phyloP scores from a whole-genome alignment of 306 rosid genomes.

The Mimosa pudica region DNA sequence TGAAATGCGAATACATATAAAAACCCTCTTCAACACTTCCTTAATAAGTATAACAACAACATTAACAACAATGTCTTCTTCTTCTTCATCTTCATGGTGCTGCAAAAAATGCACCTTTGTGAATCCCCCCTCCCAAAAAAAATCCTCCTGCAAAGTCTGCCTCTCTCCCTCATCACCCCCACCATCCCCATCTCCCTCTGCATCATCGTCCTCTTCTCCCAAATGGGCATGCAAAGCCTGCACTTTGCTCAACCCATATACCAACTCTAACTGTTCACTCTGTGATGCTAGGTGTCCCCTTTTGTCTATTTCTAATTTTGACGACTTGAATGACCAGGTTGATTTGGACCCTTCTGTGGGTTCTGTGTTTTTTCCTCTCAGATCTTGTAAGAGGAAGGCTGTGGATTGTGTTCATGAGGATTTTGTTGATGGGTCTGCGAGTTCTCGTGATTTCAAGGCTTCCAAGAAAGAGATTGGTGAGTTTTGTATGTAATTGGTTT shows the following conservation, averaged over 20 bases:
- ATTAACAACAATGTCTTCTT: too few species aligned
- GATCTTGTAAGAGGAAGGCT: constrained; percentile 57
- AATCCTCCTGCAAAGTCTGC: constrained; percentile 71
- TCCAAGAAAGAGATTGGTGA: constrained; percentile 46
- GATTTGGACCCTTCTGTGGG: constrained; percentile 62
- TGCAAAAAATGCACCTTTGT: constrained; percentile 81
- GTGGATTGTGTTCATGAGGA: constrained; percentile 35
- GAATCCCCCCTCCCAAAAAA: constrained; percentile 64
- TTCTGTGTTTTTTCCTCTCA: constrained; percentile 79
- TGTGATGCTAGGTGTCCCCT: constrained; percentile 67
- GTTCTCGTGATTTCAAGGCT: constrained; percentile 26
- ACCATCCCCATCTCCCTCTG: constrained; percentile 4
- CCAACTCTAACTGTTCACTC: constrained; percentile 57
- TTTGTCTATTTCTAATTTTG: constrained; percentile 59
- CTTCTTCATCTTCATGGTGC: constrained; percentile 47
- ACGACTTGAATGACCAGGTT: constrained; percentile 53
- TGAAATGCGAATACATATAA: too few species aligned
- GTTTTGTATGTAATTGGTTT: constrained; percentile 16
- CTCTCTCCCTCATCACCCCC: constrained; percentile 34
- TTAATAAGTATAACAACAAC: too few species aligned
- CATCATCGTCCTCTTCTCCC: constrained; percentile 39
- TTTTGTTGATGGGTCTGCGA: constrained; percentile 28
- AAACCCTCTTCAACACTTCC: too few species aligned
- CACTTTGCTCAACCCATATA: constrained; percentile 79
- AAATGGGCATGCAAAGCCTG: constrained; percentile 94